These are phyloP conservation scores for Phaseolus lunatus DNA, from an alignment of 306 rosid species.

Conservation along the genomic window DNA sequence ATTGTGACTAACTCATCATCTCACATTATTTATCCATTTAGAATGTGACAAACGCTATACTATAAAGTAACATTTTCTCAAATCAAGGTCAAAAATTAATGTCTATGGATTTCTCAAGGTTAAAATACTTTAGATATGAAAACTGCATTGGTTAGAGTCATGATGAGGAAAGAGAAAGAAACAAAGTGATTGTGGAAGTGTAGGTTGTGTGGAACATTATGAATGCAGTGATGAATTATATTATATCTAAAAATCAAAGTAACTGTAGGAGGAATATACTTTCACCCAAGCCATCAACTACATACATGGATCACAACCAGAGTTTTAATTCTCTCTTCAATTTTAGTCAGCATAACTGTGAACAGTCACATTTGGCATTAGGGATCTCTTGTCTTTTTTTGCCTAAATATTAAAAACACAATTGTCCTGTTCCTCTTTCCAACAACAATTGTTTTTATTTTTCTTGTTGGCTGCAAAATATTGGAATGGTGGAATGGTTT, in stretches of 20 bases:
- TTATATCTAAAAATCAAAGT: too few species aligned
- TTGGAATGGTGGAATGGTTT: too few species aligned
- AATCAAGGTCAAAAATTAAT: neutral
- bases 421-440: neutral
- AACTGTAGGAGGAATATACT: neutral
- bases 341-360: neutral
- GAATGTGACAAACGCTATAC: neutral
- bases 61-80: neutral
- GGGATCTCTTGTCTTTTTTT: neutral
- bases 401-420: neutral
- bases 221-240: neutral
- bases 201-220: neutral
- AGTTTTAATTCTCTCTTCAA: neutral
- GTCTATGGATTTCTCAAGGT: neutral
- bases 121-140: neutral
- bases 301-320: neutral
- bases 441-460: neutral
- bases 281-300: neutral
- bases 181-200: neutral
- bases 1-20: neutral
- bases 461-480: too few species aligned
- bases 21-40: neutral
- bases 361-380: neutral
- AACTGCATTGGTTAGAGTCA: neutral
- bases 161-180: conserved; percentile 1